Percentiles rank a stretch among this genome's conserved stretches.
phyloP scores from a whole-genome alignment of 768 basidiomycete species.

The Ephemerocybe angulata region DNA sequence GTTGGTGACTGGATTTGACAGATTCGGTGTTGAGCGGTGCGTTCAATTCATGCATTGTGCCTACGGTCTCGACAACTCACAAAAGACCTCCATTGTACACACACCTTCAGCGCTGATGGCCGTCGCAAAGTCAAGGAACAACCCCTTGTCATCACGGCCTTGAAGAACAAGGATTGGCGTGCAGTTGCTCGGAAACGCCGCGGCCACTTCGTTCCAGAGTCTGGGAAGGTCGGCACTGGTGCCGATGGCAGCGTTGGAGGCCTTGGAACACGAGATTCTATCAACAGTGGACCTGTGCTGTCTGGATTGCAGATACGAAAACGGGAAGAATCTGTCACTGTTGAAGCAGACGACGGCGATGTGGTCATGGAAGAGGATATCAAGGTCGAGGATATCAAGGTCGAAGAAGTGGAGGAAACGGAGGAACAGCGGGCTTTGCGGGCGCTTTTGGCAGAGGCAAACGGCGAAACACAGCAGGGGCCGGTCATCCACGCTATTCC shows the following conservation, averaged over 20 bases:
- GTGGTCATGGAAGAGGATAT: constrained; percentile 16
- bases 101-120: constrained; percentile 38
- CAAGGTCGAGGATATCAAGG: constrained; percentile 14
- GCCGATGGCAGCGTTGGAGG: constrained; percentile 75
- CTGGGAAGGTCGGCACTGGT: constrained; percentile 52
- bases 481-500: constrained; percentile 63
- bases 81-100: constrained; percentile 38
- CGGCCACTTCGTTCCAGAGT: constrained; percentile 62
- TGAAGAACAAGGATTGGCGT: constrained; percentile 90
- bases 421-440: constrained; percentile 81
- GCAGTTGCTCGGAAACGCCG: constrained; percentile 68
- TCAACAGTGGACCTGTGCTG: constrained; percentile 72
- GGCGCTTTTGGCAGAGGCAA: constrained; percentile 63
- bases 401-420: constrained; percentile 47
- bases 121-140: constrained; percentile 42
- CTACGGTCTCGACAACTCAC: constrained; percentile 71
- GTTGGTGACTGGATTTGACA: constrained; percentile 68
- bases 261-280: constrained; percentile 66
- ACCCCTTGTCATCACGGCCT: constrained; percentile 81
- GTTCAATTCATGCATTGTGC: constrained; percentile 34
- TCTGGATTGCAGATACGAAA: constrained; percentile 61
- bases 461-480: constrained; percentile 37
- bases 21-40: constrained; percentile 82
- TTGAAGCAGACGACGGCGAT: constrained; percentile 12
- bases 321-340: constrained; percentile 28